These are phyloP conservation scores for Strigomonas culicis DNA, from an alignment of 208 protist species.

Conservation along the genomic window DNA sequence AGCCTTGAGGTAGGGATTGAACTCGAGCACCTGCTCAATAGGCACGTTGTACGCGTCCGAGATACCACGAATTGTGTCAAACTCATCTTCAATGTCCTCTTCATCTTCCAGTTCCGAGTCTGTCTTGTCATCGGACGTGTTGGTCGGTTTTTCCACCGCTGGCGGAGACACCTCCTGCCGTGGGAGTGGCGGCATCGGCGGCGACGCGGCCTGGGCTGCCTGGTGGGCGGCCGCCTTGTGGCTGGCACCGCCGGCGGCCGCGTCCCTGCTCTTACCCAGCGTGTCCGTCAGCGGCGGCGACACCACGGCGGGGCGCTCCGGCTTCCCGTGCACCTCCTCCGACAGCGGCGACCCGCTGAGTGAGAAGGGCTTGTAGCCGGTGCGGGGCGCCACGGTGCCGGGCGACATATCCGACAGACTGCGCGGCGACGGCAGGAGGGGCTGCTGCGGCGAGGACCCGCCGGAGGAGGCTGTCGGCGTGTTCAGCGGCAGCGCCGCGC, in stretches of 20 bases:
- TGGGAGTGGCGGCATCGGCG: not conserved
- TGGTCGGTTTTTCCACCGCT: not conserved
- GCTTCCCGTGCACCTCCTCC: not conserved
- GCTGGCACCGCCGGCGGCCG: not conserved
- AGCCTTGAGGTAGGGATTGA: constrained; percentile 58
- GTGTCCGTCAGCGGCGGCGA: not conserved
- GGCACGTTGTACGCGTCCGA: constrained; percentile 39
- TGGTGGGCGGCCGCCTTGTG: not conserved
- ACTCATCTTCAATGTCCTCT: constrained; percentile 33
- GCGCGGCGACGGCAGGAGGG: not conserved
- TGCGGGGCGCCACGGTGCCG: not conserved
- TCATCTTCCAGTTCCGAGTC: constrained; percentile 12
- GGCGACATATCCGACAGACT: not conserved
- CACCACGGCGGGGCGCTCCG: not conserved
- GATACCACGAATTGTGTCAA: constrained; percentile 69
- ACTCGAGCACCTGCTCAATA: constrained; percentile 44
- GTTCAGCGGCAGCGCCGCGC: not conserved
- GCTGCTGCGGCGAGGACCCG: not conserved
- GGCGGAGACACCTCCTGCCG: not conserved
- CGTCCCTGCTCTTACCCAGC: not conserved
- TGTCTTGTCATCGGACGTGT: not conserved
- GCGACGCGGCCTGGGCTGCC: not conserved
- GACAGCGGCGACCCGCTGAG: not conserved
- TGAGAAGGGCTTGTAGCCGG: not conserved
- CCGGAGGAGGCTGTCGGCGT: not conserved